Conservation (phyloP, 192 early-diverging fungal species). For the Entrophospora sp. region DNA sequence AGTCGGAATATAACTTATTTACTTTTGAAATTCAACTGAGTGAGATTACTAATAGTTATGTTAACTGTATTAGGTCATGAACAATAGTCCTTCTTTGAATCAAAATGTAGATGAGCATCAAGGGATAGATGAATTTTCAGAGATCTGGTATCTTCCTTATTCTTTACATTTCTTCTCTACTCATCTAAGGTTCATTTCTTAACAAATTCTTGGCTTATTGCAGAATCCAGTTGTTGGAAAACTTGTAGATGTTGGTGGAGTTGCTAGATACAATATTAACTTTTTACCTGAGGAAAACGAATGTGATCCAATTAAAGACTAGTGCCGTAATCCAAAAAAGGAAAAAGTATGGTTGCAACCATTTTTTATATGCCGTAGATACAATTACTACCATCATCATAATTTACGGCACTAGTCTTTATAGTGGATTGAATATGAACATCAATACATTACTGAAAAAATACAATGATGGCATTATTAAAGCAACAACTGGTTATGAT, state of each 20-base stretch:
- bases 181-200: background rate
- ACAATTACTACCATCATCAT: no score
- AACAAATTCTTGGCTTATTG: background rate
- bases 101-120: background rate
- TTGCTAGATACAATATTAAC: background rate
- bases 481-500: background rate
- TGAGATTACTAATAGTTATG: constrained; percentile 1
- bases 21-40: background rate
- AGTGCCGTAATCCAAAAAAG: no score
- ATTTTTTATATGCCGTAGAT: no score
- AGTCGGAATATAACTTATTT: background rate
- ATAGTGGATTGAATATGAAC: constrained; percentile 6
- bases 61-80: background rate
- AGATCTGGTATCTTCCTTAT: background rate
- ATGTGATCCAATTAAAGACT: background rate
- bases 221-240: background rate
- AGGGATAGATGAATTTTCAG: background rate
- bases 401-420: no score
- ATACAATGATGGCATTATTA: constrained; percentile 7
- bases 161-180: background rate
- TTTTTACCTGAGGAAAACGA: background rate
- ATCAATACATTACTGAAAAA: background rate
- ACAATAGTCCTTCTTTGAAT: background rate
- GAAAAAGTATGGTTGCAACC: no score
- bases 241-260: background rate